These are phyloP conservation scores for Pseudoneurospora amorphoporcata DNA, from an alignment of 495 filamentous ascomycete species.

Conservation along the genomic window DNA sequence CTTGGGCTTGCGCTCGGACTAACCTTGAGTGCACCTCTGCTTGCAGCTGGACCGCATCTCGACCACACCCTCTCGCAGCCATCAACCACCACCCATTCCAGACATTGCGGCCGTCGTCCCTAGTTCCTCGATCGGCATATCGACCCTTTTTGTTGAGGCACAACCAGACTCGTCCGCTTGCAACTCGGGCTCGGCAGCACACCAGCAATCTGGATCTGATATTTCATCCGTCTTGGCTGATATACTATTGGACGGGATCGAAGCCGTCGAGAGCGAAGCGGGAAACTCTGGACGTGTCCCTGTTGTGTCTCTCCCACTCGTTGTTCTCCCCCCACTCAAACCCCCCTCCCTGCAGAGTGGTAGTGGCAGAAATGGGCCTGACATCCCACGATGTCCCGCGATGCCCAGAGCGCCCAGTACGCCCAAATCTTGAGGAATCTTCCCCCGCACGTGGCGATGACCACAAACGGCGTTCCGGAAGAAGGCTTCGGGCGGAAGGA, in stretches of 20 bases:
- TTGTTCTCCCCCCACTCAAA: background rate
- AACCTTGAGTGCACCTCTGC: background rate
- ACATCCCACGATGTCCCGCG: background rate
- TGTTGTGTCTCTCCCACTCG: background rate
- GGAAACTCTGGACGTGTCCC: conserved; percentile 2
- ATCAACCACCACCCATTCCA: conserved; percentile 5
- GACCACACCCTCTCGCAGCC: background rate
- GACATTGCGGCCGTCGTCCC: background rate
- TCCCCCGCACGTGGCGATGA: conserved; percentile 23
- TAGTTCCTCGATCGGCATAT: background rate
- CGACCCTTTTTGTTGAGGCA: background rate
- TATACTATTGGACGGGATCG: conserved; percentile 6
- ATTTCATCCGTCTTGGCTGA: conserved; percentile 23
- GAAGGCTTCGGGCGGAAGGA: conserved; percentile 25
- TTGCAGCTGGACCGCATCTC: conserved; percentile 4
- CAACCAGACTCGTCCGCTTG: background rate
- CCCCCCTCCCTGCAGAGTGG: background rate
- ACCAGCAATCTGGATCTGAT: conserved; percentile 18
- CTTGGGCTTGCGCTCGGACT: background rate
- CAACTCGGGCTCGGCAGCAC: background rate
- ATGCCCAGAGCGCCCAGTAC: conserved; percentile 1
- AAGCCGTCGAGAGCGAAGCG: background rate
- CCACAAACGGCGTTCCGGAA: conserved; percentile 17
- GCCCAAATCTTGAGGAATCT: background rate
- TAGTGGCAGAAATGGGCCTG: background rate